Base-by-base conservation (phyloP, 2,329 filamentous ascomycete species). In the Trichoderma sp. region DNA sequence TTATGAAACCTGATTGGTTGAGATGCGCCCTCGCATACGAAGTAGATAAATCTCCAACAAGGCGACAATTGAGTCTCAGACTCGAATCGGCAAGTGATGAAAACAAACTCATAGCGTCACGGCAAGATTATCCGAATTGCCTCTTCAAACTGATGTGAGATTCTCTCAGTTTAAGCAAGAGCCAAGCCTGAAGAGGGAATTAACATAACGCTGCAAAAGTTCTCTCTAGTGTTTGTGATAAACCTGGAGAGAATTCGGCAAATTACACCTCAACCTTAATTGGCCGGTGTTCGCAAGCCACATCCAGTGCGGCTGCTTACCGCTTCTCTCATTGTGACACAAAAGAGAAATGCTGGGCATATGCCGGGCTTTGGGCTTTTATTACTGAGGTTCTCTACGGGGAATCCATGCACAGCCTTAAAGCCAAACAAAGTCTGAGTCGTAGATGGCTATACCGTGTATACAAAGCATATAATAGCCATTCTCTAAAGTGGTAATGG, bases 1-100 rank as follows among this genome's bases (percentile, higher is more conserved):
- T 66, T 6, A n/a, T 35, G 50, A 22, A 9, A 66, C 22, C 25
- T 66, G 54, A 68, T 66, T 63, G 66, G 66, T 63, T 63, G 58
- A 22, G 9, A 6, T 2, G 7, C 2, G 1, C 1, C 8, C 6
- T 13, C 22, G n/a, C 17, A 56, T 57, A 48, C 13, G 10, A 29
- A 6, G 2, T 35, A 25, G 25, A 65, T 65, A 57, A 65, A 37
- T 17, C 32, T 45, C 15, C 17, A 9, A 15, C 22, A 35, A 5
- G 4, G 1, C 4, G 22, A 34, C 22, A 5, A 27, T 13, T 27
- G 7, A 32, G 12, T 19, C 19, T 25, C 39, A 32, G 7, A 3
- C 17, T 57, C 19, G 4, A 17, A 7, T 34, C 57, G 10, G 5
- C 4, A 60, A 29, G 37, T 2, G n/a, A 2, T 5, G 13, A 22